These are phyloP conservation scores for Candida wancherniae DNA, from an alignment of 805 yeast genomes.

Conservation along the genomic window DNA sequence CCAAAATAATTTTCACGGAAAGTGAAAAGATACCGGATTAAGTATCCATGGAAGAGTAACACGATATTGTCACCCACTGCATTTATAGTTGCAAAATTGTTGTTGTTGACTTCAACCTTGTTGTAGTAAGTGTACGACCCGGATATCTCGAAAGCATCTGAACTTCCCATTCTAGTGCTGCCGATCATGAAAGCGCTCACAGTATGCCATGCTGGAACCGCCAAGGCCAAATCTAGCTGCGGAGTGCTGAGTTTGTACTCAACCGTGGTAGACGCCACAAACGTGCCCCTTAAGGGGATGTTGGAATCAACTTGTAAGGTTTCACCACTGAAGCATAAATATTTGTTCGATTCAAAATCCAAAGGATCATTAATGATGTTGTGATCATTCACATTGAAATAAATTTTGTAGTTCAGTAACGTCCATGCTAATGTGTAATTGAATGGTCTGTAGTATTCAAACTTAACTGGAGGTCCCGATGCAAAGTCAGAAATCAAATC, in stretches of 20 bases:
- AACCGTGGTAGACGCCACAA: conserved; percentile 48
- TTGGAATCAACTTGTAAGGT: conserved; percentile 40
- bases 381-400: conserved; percentile 76
- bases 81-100: conserved; percentile 64
- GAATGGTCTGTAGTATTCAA: conserved; percentile 74
- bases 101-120: conserved; percentile 57
- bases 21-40: conserved; percentile 68
- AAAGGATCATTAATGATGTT: conserved; percentile 87
- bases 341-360: conserved; percentile 77
- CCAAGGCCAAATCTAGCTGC: conserved; percentile 54
- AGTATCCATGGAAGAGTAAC: conserved; percentile 71
- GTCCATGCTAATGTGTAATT: conserved; percentile 59
- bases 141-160: conserved; percentile 52
- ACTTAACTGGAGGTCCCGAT: conserved; percentile 64
- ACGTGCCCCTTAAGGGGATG: conserved; percentile 58
- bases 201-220: conserved; percentile 93
- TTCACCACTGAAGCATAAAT: conserved; percentile 67
- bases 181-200: conserved; percentile 60
- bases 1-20: conserved; percentile 90
- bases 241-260: conserved; percentile 52
- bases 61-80: conserved; percentile 64
- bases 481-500: conserved; percentile 77
- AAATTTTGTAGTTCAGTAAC: conserved; percentile 52
- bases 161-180: conserved; percentile 60
- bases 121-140: conserved; percentile 66